Evolutionary conservation across 2,329 filamentous ascomycete species (phyloP).

Genomic region (Exophiala bonariae): DNA sequence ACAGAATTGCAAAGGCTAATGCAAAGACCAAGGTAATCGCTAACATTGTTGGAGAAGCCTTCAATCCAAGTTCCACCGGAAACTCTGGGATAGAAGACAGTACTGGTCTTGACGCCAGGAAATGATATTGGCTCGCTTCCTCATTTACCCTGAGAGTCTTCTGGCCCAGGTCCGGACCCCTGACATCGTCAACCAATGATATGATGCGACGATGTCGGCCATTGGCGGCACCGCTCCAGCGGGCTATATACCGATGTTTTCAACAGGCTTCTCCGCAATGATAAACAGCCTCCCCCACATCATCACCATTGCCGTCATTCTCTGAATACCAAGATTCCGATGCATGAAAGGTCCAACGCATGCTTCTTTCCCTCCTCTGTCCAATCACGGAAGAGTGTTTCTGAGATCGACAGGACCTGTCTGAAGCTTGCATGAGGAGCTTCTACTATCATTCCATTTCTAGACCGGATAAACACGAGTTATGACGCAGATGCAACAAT

Average conservation of each 20-base stretch:
- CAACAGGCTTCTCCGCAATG: too few relatives aligned
- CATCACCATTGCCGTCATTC: conserved; percentile 7
- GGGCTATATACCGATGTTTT: too few relatives aligned
- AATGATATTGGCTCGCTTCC: conserved; percentile 48
- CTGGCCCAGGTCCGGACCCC: not conserved
- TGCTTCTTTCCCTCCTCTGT: conserved; percentile 1
- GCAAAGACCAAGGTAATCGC: conserved; percentile 85
- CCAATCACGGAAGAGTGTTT: not conserved
- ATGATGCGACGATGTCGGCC: too few relatives aligned
- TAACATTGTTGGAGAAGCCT: conserved; percentile 59
- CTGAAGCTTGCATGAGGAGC: not conserved
- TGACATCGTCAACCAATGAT: not conserved
- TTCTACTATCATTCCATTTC: too few relatives aligned
- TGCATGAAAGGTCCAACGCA: conserved; percentile 10
- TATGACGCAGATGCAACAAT: not conserved
- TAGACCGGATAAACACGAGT: not conserved
- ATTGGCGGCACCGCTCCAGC: too few relatives aligned
- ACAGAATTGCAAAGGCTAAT: conserved; percentile 77
- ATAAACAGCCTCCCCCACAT: too few relatives aligned
- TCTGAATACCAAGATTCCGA: not conserved
- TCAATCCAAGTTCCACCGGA: conserved; percentile 25
- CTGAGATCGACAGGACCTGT: not conserved
- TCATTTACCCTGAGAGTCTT: not conserved
- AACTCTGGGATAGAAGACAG: conserved; percentile 30
- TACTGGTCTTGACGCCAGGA: conserved; percentile 33